phyloP scores from a whole-genome alignment of 2,329 filamentous ascomycete species.

The Fusarium brachygibbosum region DNA sequence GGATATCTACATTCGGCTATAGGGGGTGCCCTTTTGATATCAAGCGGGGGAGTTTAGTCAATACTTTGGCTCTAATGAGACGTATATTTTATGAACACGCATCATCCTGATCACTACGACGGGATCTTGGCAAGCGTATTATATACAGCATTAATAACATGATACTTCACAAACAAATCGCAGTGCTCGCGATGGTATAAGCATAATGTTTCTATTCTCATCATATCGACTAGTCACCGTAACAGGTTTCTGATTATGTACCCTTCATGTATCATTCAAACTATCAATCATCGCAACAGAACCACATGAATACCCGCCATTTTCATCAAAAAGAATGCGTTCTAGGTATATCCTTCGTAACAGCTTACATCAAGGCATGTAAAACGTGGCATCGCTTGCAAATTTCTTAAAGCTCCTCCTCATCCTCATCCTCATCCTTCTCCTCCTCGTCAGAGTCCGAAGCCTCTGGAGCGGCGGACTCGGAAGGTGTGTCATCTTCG shows the following conservation, averaged over 20 bases:
- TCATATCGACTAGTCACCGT: slow-evolving; percentile 28
- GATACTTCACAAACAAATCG: slow-evolving; percentile 12
- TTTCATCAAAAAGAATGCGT: slow-evolving; percentile 44
- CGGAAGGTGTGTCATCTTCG: slow-evolving; percentile 3
- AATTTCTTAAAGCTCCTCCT: slow-evolving; percentile 26
- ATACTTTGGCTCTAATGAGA: slow-evolving; percentile 13
- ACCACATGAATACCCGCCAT: slow-evolving; percentile 31
- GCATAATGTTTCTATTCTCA: slow-evolving; percentile 40
- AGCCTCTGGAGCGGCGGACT: slow-evolving; percentile 9
- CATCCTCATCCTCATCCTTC: slow-evolving; percentile 24
- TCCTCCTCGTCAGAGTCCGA: slow-evolving; percentile 4
- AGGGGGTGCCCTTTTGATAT: slow-evolving; percentile 7
- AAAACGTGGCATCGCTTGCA: slow-evolving; percentile 37
- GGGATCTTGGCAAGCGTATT: background rate
- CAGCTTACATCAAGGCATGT: slow-evolving; percentile 47
- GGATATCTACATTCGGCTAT: slow-evolving; percentile 86
- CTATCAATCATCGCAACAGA: slow-evolving; percentile 38
- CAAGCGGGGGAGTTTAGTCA: background rate
- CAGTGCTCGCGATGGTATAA: background rate
- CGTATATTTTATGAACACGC: slow-evolving; percentile 17
- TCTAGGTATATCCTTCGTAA: slow-evolving; percentile 49
- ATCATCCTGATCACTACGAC: background rate
- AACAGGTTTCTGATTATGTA: slow-evolving; percentile 41
- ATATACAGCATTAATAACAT: slow-evolving; percentile 20
- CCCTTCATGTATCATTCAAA: slow-evolving; percentile 44